Percentiles rank a stretch among this genome's conserved stretches.
Evolutionary conservation across 148 eudicot species (phyloP).

Genomic region (Fallopia convolvulus): DNA sequence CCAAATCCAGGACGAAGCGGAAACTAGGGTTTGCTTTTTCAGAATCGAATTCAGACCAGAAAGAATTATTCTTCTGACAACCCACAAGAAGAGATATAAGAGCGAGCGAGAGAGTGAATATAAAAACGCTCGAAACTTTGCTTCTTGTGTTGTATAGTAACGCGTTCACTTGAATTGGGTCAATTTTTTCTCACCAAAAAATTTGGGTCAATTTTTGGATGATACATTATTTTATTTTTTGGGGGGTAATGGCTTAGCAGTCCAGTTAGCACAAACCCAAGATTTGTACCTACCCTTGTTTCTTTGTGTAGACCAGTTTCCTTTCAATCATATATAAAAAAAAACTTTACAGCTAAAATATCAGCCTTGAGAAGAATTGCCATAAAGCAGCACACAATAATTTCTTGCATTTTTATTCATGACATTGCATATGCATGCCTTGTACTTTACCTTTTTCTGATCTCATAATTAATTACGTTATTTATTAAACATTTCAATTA

Average conservation of each 20-base stretch:
- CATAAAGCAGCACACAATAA: background rate
- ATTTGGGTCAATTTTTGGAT: background rate
- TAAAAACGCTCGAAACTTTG: background rate
- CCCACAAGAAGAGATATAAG: background rate
- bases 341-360: background rate
- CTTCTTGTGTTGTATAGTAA: background rate
- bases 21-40: background rate
- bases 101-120: background rate
- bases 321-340: background rate
- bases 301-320: background rate
- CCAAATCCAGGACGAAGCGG: background rate
- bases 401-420: background rate
- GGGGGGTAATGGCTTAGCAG: background rate
- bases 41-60: background rate
- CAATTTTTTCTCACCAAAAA: background rate
- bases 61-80: background rate
- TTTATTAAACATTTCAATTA: too few relatives aligned
- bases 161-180: background rate
- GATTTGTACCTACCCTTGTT: background rate
- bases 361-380: background rate
- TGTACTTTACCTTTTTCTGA: background rate
- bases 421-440: background rate
- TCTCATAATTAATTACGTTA: too few relatives aligned
- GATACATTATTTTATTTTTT: background rate
- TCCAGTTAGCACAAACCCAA: background rate